Evolutionary conservation across 352 stramenopile genomes (phyloP), one percentile per base, ranked within the genome.

Genomic region (Phytopythium helicoides): DNA sequence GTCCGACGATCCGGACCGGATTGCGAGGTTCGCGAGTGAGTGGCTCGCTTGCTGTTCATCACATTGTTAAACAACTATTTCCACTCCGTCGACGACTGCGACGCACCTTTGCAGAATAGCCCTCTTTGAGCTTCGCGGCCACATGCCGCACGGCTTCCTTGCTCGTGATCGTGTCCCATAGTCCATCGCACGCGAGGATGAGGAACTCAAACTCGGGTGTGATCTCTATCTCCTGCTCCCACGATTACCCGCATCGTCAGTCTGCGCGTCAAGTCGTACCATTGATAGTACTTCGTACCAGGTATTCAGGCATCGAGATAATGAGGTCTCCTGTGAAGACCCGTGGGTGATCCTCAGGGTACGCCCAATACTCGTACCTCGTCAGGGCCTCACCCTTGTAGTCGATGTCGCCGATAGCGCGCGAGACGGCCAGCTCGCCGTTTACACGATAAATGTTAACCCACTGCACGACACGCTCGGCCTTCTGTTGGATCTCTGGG

Each of bases 121-220:
- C 76, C 70, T 89, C 74, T 12, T 63, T 66, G 52, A 96, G 31
- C 41, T 82, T 80, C 39, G 87, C 76, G 10, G 69, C 67, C 9
- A 96, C 83, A 50, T 92, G 82, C 46, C 85, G 81, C 7, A 96
- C 86, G 6, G 94, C 91, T 41, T 97, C 89, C 58, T 97, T 91
- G 68, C 87, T 97, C 42, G 73, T 96, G 55, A 97, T 94, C 12
- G 87, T 95, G 60, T 97, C 91, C 88, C 89, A 97, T 23, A 97
- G 69, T 1, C 91, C 91, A 58, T 97, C 91, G 59, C 91, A 97
- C 3, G 89, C 91, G 5, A 97, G 71, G 47, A 97, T 80, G 18
- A 97, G 66, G 53, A 97, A 97, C 48, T 96, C 81, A 38, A 97
- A 91, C 52, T 97, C 85, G 1, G 80, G 81, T 6, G 81, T 93